Conservation (phyloP, 352 stramenopile genomes). For the Phytopythium helicoides region DNA sequence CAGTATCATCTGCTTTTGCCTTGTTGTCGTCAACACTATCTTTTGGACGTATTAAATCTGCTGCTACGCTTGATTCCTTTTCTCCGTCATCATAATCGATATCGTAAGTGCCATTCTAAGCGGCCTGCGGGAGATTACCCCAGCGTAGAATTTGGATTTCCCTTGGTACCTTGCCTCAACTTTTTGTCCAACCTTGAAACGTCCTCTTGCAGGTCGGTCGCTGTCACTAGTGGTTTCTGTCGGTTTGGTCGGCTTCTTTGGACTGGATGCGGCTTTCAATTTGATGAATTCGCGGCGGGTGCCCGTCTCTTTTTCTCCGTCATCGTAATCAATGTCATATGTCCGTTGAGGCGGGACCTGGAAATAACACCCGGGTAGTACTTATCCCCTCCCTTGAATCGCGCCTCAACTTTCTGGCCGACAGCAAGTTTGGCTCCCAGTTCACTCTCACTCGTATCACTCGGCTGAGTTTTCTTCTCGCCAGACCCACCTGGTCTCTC, state of each 20-base stretch:
- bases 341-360: constrained; percentile 33
- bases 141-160: constrained; percentile 46
- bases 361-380: constrained; percentile 57
- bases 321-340: constrained; percentile 59
- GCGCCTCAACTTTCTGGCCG: constrained; percentile 32
- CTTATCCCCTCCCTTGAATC: constrained; percentile 48
- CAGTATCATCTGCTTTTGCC: not conserved
- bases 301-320: constrained; percentile 45
- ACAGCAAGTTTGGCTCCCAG: constrained; percentile 17
- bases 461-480: constrained; percentile 1
- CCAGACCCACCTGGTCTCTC: not conserved
- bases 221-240: not conserved
- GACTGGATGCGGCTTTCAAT: constrained; percentile 1
- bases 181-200: constrained; percentile 34
- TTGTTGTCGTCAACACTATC: constrained; percentile 5
- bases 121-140: constrained; percentile 43
- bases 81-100: constrained; percentile 77
- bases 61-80: constrained; percentile 23
- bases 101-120: constrained; percentile 67
- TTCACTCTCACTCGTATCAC: constrained; percentile 6
- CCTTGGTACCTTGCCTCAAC: constrained; percentile 57
- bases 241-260: not conserved
- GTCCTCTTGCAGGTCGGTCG: not conserved
- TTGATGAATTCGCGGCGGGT: constrained; percentile 27
- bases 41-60: constrained; percentile 20